Evolutionary conservation across 2,329 filamentous ascomycete species (phyloP).

Genomic region (Diplodia sapinea): DNA sequence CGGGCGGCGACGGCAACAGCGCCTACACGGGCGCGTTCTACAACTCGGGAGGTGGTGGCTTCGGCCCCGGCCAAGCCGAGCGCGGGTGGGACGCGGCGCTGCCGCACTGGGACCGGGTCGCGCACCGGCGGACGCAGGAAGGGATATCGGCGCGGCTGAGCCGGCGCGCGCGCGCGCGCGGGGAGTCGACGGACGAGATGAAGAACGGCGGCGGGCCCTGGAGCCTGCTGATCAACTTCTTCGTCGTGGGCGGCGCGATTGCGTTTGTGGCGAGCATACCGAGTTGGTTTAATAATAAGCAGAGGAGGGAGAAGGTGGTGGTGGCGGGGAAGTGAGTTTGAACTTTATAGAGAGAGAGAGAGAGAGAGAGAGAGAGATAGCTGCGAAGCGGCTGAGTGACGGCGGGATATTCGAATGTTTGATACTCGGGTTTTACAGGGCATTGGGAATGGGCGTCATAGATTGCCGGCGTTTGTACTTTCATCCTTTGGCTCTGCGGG

Average conservation of each 20-base stretch:
- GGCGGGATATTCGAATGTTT: neutral
- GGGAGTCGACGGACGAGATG: constrained; percentile 15
- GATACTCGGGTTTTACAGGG: neutral
- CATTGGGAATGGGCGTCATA: constrained; percentile 11
- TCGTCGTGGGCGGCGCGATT: constrained; percentile 40
- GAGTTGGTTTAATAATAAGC: constrained; percentile 6
- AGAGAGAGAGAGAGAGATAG: neutral
- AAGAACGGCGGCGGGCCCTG: constrained; percentile 36
- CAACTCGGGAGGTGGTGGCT: constrained; percentile 54
- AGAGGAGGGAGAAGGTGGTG: constrained; percentile 6
- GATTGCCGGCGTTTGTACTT: constrained; percentile 2
- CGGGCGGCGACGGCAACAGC: constrained; percentile 27
- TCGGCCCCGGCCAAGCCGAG: constrained; percentile 64
- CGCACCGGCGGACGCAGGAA: constrained; percentile 76
- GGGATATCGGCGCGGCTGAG: constrained; percentile 62
- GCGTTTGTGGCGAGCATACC: constrained; percentile 38
- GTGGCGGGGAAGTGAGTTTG: neutral
- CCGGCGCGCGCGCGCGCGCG: constrained; percentile 46
- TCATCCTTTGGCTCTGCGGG: neutral
- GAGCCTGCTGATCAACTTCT: constrained; percentile 41
- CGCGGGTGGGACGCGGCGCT: constrained; percentile 60
- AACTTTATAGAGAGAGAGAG: neutral
- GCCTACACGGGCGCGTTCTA: constrained; percentile 37
- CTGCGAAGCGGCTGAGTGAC: neutral
- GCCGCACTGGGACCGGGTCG: constrained; percentile 77